Percentiles rank a stretch among this genome's conserved stretches.
phyloP scores from a whole-genome alignment of 345 rosid genomes.

The Eucalyptus erythrocorys region DNA sequence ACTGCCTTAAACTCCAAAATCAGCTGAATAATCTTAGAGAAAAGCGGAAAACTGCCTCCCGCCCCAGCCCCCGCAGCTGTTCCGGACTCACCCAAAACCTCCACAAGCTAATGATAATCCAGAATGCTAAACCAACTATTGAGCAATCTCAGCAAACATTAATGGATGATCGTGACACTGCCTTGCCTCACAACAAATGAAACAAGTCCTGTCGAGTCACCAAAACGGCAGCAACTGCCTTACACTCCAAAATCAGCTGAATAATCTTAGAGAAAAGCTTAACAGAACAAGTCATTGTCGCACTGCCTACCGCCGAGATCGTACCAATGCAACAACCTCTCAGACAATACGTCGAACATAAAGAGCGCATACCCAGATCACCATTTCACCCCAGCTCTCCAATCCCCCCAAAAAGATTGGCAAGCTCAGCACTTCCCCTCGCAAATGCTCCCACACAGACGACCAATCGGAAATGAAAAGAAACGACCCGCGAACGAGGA shows the following conservation, averaged over 20 bases:
- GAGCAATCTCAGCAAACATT: not conserved
- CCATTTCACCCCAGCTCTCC: not conserved
- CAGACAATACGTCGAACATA: not conserved
- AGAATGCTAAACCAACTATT: not conserved
- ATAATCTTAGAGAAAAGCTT: not conserved
- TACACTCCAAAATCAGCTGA: not conserved
- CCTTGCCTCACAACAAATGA: not conserved
- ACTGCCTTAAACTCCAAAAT: not conserved
- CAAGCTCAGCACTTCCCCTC: not conserved
- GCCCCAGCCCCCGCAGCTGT: not conserved
- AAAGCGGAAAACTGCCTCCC: too few species aligned
- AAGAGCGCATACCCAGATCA: not conserved
- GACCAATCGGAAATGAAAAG: not conserved
- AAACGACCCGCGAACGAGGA: not conserved
- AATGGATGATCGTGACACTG: not conserved
- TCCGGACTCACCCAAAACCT: not conserved
- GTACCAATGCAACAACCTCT: not conserved
- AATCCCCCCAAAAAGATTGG: not conserved
- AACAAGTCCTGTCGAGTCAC: not conserved
- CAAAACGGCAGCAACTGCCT: not conserved
- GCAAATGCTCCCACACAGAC: not conserved
- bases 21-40: not conserved
- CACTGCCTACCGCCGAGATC: not conserved
- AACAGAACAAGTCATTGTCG: not conserved
- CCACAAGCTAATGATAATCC: not conserved